Conservation (phyloP, 495 filamentous ascomycete species). For the Pyrenula aspistea region DNA sequence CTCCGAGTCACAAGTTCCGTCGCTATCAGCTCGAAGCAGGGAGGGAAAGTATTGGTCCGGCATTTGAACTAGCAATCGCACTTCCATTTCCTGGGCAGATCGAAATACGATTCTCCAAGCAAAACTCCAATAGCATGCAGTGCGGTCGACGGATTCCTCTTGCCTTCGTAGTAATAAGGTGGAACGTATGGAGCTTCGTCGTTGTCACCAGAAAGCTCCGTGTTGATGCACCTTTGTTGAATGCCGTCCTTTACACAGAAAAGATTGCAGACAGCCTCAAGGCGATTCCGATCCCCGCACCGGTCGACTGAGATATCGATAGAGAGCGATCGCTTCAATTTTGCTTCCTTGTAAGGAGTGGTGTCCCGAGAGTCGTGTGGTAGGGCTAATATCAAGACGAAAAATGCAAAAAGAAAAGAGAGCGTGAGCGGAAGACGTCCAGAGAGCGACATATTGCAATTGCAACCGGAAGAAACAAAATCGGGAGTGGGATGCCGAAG, state of each 20-base stretch:
- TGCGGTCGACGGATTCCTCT: neutral
- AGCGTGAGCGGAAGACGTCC: neutral
- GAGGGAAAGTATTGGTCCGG: too few relatives aligned
- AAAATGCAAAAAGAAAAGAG: neutral
- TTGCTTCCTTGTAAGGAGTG: neutral
- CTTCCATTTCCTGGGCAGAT: neutral
- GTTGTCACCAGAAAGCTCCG: neutral
- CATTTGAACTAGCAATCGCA: neutral
- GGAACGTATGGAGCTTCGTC: neutral
- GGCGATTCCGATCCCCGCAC: neutral
- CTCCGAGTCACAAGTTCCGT: too few relatives aligned
- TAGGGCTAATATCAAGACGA: neutral
- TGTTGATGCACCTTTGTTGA: neutral
- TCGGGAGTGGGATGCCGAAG: neutral
- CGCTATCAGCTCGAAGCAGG: too few relatives aligned
- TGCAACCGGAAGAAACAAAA: too few relatives aligned
- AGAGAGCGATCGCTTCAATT: neutral
- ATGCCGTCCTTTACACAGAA: neutral
- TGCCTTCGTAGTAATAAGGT: neutral
- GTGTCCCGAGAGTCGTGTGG: neutral
- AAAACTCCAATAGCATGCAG: neutral
- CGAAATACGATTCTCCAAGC: neutral
- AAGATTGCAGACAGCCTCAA: neutral
- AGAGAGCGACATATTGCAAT: neutral
- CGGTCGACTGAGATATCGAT: neutral